Conservation (phyloP, 1,284 basidiomycete genomes). For the Phellopilus nigrolimitatus region DNA sequence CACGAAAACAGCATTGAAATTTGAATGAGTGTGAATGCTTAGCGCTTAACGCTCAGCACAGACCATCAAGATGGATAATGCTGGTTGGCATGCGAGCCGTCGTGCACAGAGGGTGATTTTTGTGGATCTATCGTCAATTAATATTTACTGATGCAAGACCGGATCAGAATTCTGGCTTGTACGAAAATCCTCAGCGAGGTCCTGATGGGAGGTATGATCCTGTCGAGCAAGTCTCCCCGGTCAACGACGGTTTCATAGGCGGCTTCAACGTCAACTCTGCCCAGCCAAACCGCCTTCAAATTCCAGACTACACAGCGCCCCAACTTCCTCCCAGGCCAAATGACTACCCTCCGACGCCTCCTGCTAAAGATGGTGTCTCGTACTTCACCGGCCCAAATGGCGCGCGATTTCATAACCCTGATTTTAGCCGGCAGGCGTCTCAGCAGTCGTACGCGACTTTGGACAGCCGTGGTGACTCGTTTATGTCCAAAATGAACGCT, state of each 20-base stretch:
- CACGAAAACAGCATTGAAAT: too few relatives aligned
- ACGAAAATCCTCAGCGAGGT: slow-evolving; percentile 35
- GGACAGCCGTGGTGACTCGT: slow-evolving; percentile 6
- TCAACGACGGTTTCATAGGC: slow-evolving; percentile 48
- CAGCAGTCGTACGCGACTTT: slow-evolving; percentile 22
- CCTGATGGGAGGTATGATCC: slow-evolving; percentile 49
- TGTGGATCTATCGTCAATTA: background rate
- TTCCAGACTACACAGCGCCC: slow-evolving; percentile 9
- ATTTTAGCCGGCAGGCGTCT: slow-evolving; percentile 35
- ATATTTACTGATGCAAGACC: background rate
- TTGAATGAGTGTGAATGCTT: too few relatives aligned
- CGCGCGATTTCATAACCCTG: slow-evolving; percentile 26
- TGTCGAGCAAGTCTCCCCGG: slow-evolving; percentile 50
- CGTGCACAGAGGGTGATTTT: slow-evolving; percentile 6
- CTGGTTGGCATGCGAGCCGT: slow-evolving; percentile 9
- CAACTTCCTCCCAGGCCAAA: slow-evolving; percentile 38
- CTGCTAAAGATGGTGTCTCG: slow-evolving; percentile 18
- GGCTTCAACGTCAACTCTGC: slow-evolving; percentile 35
- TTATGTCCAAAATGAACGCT: slow-evolving; percentile 38
- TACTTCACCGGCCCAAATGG: slow-evolving; percentile 2
- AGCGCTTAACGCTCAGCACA: background rate
- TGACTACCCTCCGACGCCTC: slow-evolving; percentile 23
- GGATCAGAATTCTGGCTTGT: slow-evolving; percentile 13
- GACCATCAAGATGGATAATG: slow-evolving; percentile 14
- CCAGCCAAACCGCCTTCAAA: slow-evolving; percentile 9